phyloP scores from a whole-genome alignment of 805 yeast species.

The Phaffomyces antillensis region DNA sequence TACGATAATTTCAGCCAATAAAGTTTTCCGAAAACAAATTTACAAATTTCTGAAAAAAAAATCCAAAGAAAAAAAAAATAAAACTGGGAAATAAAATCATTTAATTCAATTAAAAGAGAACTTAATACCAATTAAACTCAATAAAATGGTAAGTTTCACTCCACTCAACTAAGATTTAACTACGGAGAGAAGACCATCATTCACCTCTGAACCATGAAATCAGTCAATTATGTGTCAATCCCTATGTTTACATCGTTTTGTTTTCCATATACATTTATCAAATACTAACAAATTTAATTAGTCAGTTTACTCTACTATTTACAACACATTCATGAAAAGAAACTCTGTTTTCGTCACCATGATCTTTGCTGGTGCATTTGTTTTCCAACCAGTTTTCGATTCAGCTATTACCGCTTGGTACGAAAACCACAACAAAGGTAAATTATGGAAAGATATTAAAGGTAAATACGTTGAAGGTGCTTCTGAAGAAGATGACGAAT shows the following conservation, averaged over 20 bases:
- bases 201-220: too few relatives aligned
- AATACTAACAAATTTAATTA: conserved; percentile 10
- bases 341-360: conserved; percentile 84
- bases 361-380: conserved; percentile 76
- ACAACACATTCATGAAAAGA: conserved; percentile 76
- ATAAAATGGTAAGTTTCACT: conserved; percentile 1
- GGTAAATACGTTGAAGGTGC: conserved; percentile 49
- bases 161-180: neutral
- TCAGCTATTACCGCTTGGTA: conserved; percentile 60
- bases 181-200: neutral
- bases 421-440: conserved; percentile 75
- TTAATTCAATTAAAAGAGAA: neutral
- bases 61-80: conserved; percentile 2
- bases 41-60: conserved; percentile 10
- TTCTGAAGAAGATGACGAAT: conserved; percentile 46
- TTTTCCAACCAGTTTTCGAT: conserved; percentile 76
- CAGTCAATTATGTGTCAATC: neutral
- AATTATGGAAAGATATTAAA: conserved; percentile 79
- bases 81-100: neutral
- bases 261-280: neutral
- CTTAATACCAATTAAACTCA: neutral
- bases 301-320: conserved; percentile 41
- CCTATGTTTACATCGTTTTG: neutral
- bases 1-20: conserved; percentile 9
- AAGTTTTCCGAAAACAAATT: conserved; percentile 11